Percentiles rank a stretch among this genome's conserved stretches.
Conservation (phyloP, 331 rosid genomes). For the Rosa hybrid region DNA sequence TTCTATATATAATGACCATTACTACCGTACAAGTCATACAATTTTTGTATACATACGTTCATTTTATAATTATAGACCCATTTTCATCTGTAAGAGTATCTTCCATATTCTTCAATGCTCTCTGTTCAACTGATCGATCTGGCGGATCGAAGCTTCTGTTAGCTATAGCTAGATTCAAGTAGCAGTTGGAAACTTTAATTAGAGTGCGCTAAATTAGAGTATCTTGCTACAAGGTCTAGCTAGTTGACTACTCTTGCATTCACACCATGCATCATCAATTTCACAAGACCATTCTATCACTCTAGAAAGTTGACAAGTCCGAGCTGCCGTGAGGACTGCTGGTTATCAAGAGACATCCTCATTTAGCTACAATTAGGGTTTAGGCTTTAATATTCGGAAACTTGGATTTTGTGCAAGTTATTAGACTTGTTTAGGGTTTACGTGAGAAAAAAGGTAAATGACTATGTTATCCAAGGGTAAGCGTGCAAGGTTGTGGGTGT, state of each 20-base stretch:
- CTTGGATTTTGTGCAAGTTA: background rate
- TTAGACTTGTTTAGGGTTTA: background rate
- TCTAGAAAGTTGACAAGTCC: slow-evolving; percentile 8
- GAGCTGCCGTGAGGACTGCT: background rate
- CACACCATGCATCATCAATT: background rate
- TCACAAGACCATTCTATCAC: background rate
- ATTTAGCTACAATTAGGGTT: background rate
- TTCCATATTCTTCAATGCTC: background rate
- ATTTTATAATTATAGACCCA: too few relatives aligned
- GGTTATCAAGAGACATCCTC: background rate
- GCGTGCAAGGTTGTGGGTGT: background rate
- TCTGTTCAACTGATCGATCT: background rate
- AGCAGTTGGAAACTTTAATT: slow-evolving; percentile 3
- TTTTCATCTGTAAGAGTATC: background rate
- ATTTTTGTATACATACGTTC: too few relatives aligned
- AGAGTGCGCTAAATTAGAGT: background rate
- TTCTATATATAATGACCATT: too few relatives aligned
- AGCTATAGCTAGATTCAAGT: background rate
- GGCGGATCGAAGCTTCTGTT: background rate
- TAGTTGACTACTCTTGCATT: background rate
- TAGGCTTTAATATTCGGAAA: background rate
- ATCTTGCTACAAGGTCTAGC: background rate
- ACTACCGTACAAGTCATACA: background rate
- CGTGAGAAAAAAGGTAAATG: background rate
- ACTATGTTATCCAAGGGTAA: background rate